Evolutionary conservation across 345 rosid genomes (phyloP), one percentile per base, ranked within the genome.

Genomic region (Eucalyptus marginata): DNA sequence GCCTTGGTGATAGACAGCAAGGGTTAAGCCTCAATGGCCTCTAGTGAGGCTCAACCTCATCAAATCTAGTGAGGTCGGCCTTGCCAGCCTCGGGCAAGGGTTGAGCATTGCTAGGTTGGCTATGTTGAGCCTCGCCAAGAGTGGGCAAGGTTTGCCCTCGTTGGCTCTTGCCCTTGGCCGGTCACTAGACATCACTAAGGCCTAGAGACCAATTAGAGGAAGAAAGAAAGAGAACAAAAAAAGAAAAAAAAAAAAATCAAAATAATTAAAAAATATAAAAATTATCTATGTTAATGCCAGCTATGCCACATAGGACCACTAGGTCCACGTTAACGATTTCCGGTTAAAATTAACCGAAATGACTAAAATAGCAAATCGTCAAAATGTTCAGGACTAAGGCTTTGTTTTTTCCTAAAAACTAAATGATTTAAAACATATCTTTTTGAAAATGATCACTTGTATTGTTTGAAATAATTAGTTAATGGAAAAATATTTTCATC

Each of bases 271-370:
- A 52, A 7, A 3, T 18, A 20, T 3, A 56, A 56, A 18, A 56
- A 10, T 9, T 56, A 13, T 24, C 29, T 0, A 24, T 22, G 62
- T 56, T 24, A 56, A 25, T 1, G 6, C 11, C 1, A 10, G 1
- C 12, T 25, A 56, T 10, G 29, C 62, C 29, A 56, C 62, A 56
- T 2, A 10, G 0, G 62, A 56, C 29, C 29, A 56, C 6, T 4
- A 0, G 13, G 2, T 56, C 29, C 27, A 56, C 1, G 6, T 56
- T 56, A 56, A 10, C 5, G 1, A 24, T 56, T 56, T 56, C 1
- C 1, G 27, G 29, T 25, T 13, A 56, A 3, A 22, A 56, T 56
- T 56, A 3, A 25, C 27, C 10, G 9, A 25, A 56, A 56, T 56
- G 62, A 10, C 6, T 56, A 56, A 56, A 56, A 22, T 56, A 13